Conservation (phyloP, 495 filamentous ascomycete genomes). For the Oleoguttula mirabilis region DNA sequence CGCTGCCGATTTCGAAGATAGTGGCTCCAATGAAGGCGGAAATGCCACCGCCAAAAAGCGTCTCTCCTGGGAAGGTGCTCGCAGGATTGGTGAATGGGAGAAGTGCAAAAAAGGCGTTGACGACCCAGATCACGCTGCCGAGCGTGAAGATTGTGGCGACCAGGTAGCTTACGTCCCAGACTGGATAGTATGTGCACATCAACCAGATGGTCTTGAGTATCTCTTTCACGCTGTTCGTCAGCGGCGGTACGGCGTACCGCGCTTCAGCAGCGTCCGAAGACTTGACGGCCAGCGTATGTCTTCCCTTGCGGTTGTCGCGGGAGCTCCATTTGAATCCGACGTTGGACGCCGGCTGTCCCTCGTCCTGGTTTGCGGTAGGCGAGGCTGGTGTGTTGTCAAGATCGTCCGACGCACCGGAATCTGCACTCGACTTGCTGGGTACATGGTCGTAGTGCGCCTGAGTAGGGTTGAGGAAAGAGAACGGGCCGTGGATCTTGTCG, state of each 20-base stretch:
- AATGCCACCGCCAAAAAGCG: slow-evolving; percentile 42
- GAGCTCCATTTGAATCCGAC: slow-evolving; percentile 45
- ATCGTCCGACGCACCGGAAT: not conserved
- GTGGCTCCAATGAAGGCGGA: slow-evolving; percentile 60
- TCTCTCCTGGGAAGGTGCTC: slow-evolving; percentile 45
- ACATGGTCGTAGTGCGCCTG: slow-evolving; percentile 26
- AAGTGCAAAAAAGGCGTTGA: slow-evolving; percentile 59
- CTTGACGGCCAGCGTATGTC: slow-evolving; percentile 45
- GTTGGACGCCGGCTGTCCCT: slow-evolving; percentile 1
- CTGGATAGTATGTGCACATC: slow-evolving; percentile 47
- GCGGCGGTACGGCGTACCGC: slow-evolving; percentile 29
- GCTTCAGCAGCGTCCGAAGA: slow-evolving; percentile 20
- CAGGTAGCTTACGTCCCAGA: slow-evolving; percentile 59
- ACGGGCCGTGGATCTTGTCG: slow-evolving; percentile 28
- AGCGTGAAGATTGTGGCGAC: slow-evolving; percentile 54
- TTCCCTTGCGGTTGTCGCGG: slow-evolving; percentile 61
- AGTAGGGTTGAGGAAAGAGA: slow-evolving; percentile 42
- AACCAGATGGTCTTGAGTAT: slow-evolving; percentile 36
- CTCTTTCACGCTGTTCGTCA: slow-evolving; percentile 34
- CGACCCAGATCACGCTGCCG: slow-evolving; percentile 26
- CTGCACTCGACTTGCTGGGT: not conserved
- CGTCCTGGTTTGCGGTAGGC: not conserved
- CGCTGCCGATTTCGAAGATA: slow-evolving; percentile 53
- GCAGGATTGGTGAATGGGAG: slow-evolving; percentile 44
- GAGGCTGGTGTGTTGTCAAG: not conserved